Conservation (phyloP, 495 filamentous ascomycete species). For the Penicillium turbatum region DNA sequence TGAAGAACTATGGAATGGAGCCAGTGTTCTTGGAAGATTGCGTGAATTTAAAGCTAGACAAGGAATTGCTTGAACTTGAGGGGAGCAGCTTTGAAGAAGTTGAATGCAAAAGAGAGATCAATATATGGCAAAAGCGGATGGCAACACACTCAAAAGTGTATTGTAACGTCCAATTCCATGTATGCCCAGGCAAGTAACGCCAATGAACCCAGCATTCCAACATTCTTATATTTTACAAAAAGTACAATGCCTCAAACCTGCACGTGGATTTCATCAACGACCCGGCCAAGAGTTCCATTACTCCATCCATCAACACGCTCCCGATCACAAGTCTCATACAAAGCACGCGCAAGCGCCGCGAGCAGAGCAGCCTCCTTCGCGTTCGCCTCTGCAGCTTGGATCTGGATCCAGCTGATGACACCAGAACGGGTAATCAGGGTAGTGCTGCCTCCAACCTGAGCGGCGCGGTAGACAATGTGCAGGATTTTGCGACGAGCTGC, state of each 20-base stretch:
- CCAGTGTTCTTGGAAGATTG: too few species aligned
- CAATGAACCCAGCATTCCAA: background rate
- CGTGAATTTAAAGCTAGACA: too few species aligned
- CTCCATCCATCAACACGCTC: slow-evolving; percentile 66
- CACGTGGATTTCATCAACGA: slow-evolving; percentile 26
- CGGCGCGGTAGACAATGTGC: slow-evolving; percentile 66
- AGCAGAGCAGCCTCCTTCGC: slow-evolving; percentile 48
- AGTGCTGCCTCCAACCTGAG: slow-evolving; percentile 71
- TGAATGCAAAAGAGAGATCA: too few species aligned
- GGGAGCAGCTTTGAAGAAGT: too few species aligned
- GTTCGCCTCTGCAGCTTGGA: slow-evolving; percentile 43
- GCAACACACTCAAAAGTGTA: too few species aligned
- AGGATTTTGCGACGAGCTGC: slow-evolving; percentile 64
- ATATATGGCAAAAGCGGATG: too few species aligned
- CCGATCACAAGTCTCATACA: slow-evolving; percentile 70
- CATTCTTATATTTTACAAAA: slow-evolving; percentile 3
- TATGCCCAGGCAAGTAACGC: background rate
- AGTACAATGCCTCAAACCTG: slow-evolving; percentile 5
- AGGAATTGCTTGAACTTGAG: too few species aligned
- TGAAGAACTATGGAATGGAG: too few species aligned
- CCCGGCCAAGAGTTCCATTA: slow-evolving; percentile 39
- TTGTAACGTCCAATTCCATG: too few species aligned
- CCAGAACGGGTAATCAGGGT: slow-evolving; percentile 82
- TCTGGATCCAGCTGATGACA: slow-evolving; percentile 74
- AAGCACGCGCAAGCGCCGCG: slow-evolving; percentile 51